These are phyloP conservation scores for Debaryomyces hansenii DNA, from an alignment of 805 yeast species.

Conservation along the genomic window DNA sequence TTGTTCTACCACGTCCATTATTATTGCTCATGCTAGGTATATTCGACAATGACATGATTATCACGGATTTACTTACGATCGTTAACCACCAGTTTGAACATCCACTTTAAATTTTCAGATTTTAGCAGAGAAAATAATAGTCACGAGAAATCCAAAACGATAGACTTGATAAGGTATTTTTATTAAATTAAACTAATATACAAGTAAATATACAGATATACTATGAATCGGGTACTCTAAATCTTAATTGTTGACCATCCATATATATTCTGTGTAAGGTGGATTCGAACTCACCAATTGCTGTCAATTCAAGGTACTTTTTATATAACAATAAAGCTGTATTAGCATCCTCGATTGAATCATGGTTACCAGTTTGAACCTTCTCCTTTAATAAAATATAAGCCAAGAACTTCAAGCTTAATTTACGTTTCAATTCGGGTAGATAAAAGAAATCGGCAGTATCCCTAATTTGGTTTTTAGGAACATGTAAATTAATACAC, in stretches of 20 bases:
- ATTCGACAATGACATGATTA: conserved; percentile 2
- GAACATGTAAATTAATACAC: conserved; percentile 89
- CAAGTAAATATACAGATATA: background rate
- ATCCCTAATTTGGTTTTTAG: conserved; percentile 81
- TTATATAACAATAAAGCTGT: conserved; percentile 80
- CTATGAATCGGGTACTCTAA: conserved; percentile 45
- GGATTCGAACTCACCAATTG: conserved; percentile 57
- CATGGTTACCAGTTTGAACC: conserved; percentile 93
- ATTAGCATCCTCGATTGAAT: conserved; percentile 93
- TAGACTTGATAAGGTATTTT: background rate
- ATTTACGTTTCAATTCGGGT: conserved; percentile 69
- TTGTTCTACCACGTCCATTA: background rate
- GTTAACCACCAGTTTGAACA: background rate
- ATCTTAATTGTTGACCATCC: conserved; percentile 62
- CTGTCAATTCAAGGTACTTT: conserved; percentile 63
- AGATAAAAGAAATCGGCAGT: conserved; percentile 79
- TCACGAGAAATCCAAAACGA: background rate
- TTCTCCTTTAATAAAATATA: conserved; percentile 70
- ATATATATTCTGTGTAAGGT: conserved; percentile 66
- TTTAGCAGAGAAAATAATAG: background rate
- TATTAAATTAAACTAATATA: background rate
- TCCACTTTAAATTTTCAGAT: background rate
- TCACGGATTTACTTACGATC: background rate
- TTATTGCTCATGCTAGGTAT: background rate
- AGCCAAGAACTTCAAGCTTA: conserved; percentile 84